Base-by-base conservation (phyloP, 129 eudicot species). In the Glebionis coronaria region DNA sequence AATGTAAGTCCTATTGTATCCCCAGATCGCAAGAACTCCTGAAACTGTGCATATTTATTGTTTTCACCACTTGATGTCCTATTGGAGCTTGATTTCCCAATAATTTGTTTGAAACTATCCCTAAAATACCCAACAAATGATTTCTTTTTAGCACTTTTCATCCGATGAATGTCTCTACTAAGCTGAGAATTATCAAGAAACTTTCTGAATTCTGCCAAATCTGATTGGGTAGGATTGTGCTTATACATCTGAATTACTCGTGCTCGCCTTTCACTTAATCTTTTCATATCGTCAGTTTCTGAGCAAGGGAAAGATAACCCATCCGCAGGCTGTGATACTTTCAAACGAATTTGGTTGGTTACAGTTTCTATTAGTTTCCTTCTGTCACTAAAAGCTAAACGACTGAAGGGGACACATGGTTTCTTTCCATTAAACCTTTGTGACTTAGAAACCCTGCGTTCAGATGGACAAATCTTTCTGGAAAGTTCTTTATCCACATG, bases 371-470 rank as follows among this genome's bases (percentile, higher is more conserved):
- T 81, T 45, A 91, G 75, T 73, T 84, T 87, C 73, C 90, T 83
- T 82, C 97, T 76, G 78, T 91, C 97, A 60, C 80, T 84, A 87
- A 91, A 91, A 18, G 93, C 83, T 52, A 87, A 58, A 44, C 83
- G 81, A 73, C 85, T 80, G 68, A 91, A 91, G 3, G 88, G 79
- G 67, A 85, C 83, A 16, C 70, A 28, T 4, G 70, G 74, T 69
- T 70, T 85, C 57, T 78, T 88, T 18, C 78, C 93, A 73, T 44
- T 13, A 54, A 83, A 21, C 49, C 96, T 85, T 73, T 80, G 80
- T 18, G 90, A 87, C 71, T 79, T 83, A 3, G 89, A 82, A 75
- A 78, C 66, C 76, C 82, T 75, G 23, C 79, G 78, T 52, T 83
- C 86, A 3, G 84, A 74, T 55, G 77, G 79, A 57, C 74, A 79